Base-by-base conservation (phyloP, 306 rosid genomes). In the Morella rubra region DNA sequence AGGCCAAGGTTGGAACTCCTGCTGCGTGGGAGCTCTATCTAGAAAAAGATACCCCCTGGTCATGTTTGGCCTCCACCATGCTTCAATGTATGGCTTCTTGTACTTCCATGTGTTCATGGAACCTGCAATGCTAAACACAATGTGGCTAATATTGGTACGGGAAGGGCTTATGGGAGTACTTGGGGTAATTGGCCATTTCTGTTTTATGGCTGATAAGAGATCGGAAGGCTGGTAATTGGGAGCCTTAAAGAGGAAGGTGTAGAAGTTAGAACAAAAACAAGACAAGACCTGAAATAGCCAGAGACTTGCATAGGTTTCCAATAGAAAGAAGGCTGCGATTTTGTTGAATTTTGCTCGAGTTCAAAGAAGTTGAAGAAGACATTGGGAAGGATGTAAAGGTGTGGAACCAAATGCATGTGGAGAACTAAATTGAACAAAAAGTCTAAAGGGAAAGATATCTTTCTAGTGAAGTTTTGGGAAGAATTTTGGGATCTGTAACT, bases 11-110 rank as follows among this genome's bases (percentile, higher is more conserved):
- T 81, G 72, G 74, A 74, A 84, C n/a, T 86, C 85, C 0, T 6
- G 1, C 0, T 6, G 1, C 0, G 66, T 27, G 1, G 93, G 93
- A 13, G 73, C 16, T 40, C 79, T 50, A 1, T 89, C 93, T 1
- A 86, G 41, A 68, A 86, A 89, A 3, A 83, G 70, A 37, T 89
- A 85, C 4, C 89, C 90, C 0, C 87, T 37, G 4, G 86, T 85
- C 4, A 83, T 52, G 44, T 81, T 89, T 8, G 84, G 80, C 7
- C 71, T 18, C 90, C 90, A 86, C 90, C 90, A 84, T 13, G 87
- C 41, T 66, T 83, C 72, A 1, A 71, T 60, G 83, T 86, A 83
- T 41, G 76, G 8, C 41, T 20, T 86, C 62, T 72, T 86, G 59
- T 8, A 41, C 73, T 49, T 76, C 93, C 89, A 86, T 27, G 90